Evolutionary conservation across 257 asterid species (phyloP).

Genomic region (Fraxinus excelsior): DNA sequence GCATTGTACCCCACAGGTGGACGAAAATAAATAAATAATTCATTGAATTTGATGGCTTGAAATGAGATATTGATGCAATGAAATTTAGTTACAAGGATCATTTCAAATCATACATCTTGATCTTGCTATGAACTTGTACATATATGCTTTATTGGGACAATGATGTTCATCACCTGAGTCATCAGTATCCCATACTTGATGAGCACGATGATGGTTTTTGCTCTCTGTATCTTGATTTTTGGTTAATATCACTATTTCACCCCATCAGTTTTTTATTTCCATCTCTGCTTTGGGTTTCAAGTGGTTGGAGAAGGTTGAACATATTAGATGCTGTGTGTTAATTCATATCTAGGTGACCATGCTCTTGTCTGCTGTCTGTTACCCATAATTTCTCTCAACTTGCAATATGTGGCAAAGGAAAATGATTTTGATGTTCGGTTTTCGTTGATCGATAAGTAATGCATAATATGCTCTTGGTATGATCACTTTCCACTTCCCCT

Average conservation of each 20-base stretch:
- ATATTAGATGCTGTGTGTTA: neutral
- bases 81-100: neutral
- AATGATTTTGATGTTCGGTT: neutral
- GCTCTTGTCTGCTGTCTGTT: neutral
- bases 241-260: neutral
- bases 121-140: neutral
- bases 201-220: neutral
- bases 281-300: neutral
- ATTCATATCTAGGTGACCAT: neutral
- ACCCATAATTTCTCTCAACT: neutral
- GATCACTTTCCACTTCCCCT: conserved; percentile 16
- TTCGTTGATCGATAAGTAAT: neutral
- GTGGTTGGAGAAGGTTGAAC: neutral
- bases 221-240: neutral
- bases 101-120: neutral
- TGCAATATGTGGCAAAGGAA: neutral
- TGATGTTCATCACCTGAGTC: neutral
- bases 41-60: neutral
- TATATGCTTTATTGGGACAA: neutral
- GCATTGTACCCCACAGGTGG: neutral
- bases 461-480: neutral
- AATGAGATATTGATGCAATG: neutral
- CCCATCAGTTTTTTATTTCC: neutral
- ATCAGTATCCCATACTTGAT: neutral
- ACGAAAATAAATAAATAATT: too few species aligned